Conservation (phyloP, 129 eudicot genomes). For the Ambrosia artemisiifolia region DNA sequence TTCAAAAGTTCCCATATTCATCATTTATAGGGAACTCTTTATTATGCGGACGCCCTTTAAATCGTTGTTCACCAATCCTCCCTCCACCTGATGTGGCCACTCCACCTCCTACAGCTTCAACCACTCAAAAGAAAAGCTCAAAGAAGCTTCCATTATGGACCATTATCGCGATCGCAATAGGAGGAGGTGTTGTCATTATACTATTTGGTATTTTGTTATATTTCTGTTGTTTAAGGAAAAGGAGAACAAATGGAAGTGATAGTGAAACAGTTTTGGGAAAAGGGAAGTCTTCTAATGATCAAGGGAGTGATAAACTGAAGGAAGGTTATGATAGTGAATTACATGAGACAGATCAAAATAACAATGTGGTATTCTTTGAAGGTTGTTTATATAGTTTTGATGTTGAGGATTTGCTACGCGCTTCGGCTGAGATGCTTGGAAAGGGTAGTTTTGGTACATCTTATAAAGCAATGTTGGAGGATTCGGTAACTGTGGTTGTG, state of each 20-base stretch:
- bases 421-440: slow-evolving; percentile 46
- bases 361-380: slow-evolving; percentile 38
- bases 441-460: slow-evolving; percentile 45
- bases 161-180: slow-evolving; percentile 73
- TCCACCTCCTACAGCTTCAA: slow-evolving; percentile 39
- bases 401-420: slow-evolving; percentile 40
- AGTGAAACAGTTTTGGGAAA: too few relatives aligned
- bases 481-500: slow-evolving; percentile 32
- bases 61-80: slow-evolving; percentile 46
- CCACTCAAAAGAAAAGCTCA: background rate
- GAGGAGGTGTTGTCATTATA: slow-evolving; percentile 53
- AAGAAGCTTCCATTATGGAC: slow-evolving; percentile 49
- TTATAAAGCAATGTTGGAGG: slow-evolving; percentile 38
- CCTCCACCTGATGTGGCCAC: background rate
- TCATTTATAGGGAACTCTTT: slow-evolving; percentile 65
- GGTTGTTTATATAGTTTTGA: slow-evolving; percentile 37
- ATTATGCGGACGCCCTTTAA: slow-evolving; percentile 66
- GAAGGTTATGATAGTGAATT: slow-evolving; percentile 80
- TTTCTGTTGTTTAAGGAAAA: slow-evolving; percentile 54
- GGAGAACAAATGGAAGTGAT: background rate
- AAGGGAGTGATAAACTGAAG: slow-evolving; percentile 72
- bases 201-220: slow-evolving; percentile 20
- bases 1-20: slow-evolving; percentile 53
- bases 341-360: slow-evolving; percentile 64
- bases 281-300: slow-evolving; percentile 22